A percentile compares a stretch with the other conserved stretches of the same genome.
These are phyloP conservation scores for Plasmodium ovale DNA, from an alignment of 169 alveolate species.

Conservation along the genomic window DNA sequence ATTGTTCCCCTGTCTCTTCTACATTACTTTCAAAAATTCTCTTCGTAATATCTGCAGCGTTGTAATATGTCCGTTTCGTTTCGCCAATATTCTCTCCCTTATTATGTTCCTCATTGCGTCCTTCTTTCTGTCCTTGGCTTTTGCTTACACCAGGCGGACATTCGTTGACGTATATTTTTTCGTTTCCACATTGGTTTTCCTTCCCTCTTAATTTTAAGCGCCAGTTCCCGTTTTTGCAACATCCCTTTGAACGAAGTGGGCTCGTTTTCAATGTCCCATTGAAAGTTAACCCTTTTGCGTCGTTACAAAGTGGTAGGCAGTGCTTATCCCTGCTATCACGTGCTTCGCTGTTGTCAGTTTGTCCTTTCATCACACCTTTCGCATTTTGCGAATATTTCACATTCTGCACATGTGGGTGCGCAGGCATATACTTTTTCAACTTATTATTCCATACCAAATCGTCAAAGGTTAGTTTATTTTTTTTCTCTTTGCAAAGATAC, in stretches of 20 bases:
- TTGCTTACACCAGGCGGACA: neutral
- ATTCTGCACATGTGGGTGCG: neutral
- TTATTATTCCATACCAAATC: slow-evolving; percentile 57
- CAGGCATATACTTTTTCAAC: slow-evolving; percentile 39
- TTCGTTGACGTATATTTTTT: neutral
- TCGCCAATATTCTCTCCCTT: neutral
- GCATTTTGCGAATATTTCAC: neutral
- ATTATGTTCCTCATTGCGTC: neutral
- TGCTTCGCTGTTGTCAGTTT: neutral
- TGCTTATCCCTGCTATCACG: neutral
- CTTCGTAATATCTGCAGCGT: neutral
- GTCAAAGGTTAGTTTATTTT: slow-evolving; percentile 21
- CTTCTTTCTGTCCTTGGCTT: neutral
- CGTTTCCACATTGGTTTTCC: neutral
- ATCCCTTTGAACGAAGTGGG: neutral
- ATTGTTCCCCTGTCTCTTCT: neutral
- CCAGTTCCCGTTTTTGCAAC: neutral
- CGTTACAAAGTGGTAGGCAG: neutral
- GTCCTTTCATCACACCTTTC: too few species aligned
- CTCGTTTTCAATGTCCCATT: neutral
- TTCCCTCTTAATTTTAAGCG: neutral
- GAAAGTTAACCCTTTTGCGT: neutral
- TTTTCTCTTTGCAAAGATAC: neutral
- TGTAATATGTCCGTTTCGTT: neutral
- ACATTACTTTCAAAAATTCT: neutral